A percentile compares a stretch with the other conserved stretches of the same genome.
Evolutionary conservation across 1,139 yeast species (phyloP).

Genomic region (Debaryomycetaceae sp.): DNA sequence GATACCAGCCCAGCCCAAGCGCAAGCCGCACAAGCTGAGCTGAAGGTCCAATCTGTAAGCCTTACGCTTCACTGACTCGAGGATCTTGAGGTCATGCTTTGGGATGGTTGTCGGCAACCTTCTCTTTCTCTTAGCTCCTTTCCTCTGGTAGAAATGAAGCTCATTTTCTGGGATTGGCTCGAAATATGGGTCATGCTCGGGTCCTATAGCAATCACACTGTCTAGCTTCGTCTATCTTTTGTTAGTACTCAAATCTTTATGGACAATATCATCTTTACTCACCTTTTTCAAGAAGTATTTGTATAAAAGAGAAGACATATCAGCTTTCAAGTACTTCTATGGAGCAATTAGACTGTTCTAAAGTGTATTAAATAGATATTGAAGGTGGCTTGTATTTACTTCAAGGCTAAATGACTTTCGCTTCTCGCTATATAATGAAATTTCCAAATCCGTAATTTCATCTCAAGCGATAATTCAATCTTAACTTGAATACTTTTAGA

Average conservation of each 20-base stretch:
- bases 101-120: slow-evolving; percentile 56
- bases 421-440: background rate
- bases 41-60: slow-evolving; percentile 67
- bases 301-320: slow-evolving; percentile 25
- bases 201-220: slow-evolving; percentile 29
- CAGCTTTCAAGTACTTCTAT: background rate
- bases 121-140: slow-evolving; percentile 46
- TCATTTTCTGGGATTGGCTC: slow-evolving; percentile 49
- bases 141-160: slow-evolving; percentile 41
- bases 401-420: background rate
- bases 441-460: background rate
- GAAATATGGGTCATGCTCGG: slow-evolving; percentile 42
- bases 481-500: no score
- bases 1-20: slow-evolving; percentile 71
- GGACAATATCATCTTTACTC: slow-evolving; percentile 14
- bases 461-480: no score
- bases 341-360: background rate
- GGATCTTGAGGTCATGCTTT: slow-evolving; percentile 46
- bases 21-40: slow-evolving; percentile 58
- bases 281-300: slow-evolving; percentile 38
- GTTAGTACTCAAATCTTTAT: slow-evolving; percentile 1
- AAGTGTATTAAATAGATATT: background rate
- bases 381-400: background rate
- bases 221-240: slow-evolving; percentile 33
- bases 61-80: slow-evolving; percentile 52